Evolutionary conservation across 129 eudicot species (phyloP), one percentile per base, ranked within the genome.

Genomic region (Smallanthus sonchifolius): DNA sequence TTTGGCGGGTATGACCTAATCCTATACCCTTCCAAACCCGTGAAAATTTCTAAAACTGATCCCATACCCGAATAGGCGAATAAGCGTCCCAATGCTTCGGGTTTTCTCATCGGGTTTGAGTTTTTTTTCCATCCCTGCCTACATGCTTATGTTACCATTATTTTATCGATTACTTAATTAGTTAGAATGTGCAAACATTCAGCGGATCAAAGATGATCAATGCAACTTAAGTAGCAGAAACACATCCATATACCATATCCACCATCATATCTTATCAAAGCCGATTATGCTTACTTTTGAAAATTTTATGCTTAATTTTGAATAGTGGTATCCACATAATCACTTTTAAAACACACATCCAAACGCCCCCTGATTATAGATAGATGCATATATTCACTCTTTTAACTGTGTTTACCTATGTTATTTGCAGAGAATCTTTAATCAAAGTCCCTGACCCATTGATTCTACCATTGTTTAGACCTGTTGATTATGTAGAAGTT

Each of bases 381-480:
- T 48, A 47, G 7, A 20, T 24, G 30, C 30, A 0, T 20, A 37
- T 7, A 15, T 78, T 10, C 57, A 67, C 40, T 15, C 10, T 63
- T 63, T 47, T 73, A 3, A 69, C 11, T 65, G 15, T 40, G 55
- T 55, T 49, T 67, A 65, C 77, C 34, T 57, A 32, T 73, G 66
- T 44, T 81, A 67, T 75, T 69, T 90, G 96, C 82, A 94, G 98
- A 86, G 98, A 91, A 81, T 86, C 98, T 30, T 77, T 94, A 43
- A 86, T 88, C 88, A 94, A 90, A 93, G 98, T 94, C 56, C 91
- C 87, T 8, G 97, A 94, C 62, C 98, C 97, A 74, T 82, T 81
- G 16, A 72, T 94, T 85, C 89, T 90, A 74, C 98, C 98, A 68
- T 85, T 79, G 71, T 94, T 88, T 82, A 94, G 82, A 71, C 98